A percentile compares a stretch with the other conserved stretches of the same genome.
Evolutionary conservation across 2,329 filamentous ascomycete species (phyloP).

Genomic region (Chlorencoelia australis): DNA sequence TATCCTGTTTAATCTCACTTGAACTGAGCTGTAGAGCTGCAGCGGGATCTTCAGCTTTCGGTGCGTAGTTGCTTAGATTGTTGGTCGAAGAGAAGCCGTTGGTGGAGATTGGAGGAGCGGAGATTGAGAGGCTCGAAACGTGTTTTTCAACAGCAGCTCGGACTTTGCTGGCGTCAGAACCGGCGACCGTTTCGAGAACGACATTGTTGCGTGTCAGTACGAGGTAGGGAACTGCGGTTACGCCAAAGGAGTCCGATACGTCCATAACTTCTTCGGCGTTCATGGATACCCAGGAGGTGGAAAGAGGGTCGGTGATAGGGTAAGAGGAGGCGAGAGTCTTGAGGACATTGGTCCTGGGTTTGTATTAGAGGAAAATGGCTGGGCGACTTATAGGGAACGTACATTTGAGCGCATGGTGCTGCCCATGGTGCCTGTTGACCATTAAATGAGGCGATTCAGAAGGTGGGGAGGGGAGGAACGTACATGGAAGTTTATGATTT

Average conservation of each 20-base stretch:
- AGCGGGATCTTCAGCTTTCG: conserved; percentile 15
- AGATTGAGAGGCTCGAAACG: too few species aligned
- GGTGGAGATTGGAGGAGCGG: not conserved
- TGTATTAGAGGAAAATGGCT: conserved; percentile 46
- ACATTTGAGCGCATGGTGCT: conserved; percentile 44
- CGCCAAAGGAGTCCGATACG: conserved; percentile 84
- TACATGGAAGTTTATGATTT: conserved; percentile 80
- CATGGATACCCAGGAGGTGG: conserved; percentile 64
- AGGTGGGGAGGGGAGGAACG: not conserved
- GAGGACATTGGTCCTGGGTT: conserved; percentile 85
- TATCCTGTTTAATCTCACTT: conserved; percentile 48
- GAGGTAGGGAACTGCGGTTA: conserved; percentile 87
- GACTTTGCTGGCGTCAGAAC: conserved; percentile 80
- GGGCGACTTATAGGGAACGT: not conserved
- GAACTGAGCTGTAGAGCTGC: conserved; percentile 19
- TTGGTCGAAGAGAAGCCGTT: conserved; percentile 17
- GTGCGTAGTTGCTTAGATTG: conserved; percentile 22
- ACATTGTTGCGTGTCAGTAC: conserved; percentile 69
- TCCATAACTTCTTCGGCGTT: conserved; percentile 93
- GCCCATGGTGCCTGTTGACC: conserved; percentile 66
- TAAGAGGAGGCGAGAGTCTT: conserved; percentile 80
- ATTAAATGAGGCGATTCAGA: conserved; percentile 3
- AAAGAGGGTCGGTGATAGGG: conserved; percentile 39
- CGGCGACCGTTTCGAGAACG: conserved; percentile 76
- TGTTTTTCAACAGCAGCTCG: conserved; percentile 78